These are phyloP conservation scores for Datura wrightii DNA, from an alignment of 257 asterid species.

Conservation along the genomic window DNA sequence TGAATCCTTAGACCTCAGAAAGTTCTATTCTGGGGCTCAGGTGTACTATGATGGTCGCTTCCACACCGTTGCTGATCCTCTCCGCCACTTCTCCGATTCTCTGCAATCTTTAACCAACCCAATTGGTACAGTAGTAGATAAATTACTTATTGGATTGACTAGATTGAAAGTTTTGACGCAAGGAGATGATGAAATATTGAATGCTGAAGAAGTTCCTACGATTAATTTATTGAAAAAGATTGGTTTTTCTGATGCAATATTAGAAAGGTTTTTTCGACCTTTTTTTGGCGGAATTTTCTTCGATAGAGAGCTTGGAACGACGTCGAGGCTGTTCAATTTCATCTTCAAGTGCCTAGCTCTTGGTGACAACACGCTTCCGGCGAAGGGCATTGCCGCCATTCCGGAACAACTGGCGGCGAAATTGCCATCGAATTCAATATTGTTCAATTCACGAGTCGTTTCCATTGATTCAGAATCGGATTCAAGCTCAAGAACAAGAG, in stretches of 20 bases:
- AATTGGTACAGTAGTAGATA: slow-evolving; percentile 70
- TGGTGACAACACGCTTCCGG: slow-evolving; percentile 88
- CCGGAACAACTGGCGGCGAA: slow-evolving; percentile 78
- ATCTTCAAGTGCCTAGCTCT: slow-evolving; percentile 82
- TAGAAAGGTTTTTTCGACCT: slow-evolving; percentile 82
- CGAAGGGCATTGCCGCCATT: slow-evolving; percentile 80
- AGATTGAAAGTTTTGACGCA: slow-evolving; percentile 63
- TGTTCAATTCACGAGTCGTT: slow-evolving; percentile 59
- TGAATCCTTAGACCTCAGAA: slow-evolving; percentile 60
- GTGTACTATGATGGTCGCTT: slow-evolving; percentile 71
- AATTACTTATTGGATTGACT: slow-evolving; percentile 69
- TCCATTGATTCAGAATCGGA: slow-evolving; percentile 47
- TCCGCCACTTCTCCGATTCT: slow-evolving; percentile 74
- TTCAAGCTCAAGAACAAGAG: slow-evolving; percentile 34
- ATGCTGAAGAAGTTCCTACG: slow-evolving; percentile 63
- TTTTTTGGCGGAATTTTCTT: slow-evolving; percentile 92
- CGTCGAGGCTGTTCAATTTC: slow-evolving; percentile 84
- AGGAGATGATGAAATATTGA: slow-evolving; percentile 64
- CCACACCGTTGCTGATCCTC: slow-evolving; percentile 89
- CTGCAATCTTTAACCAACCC: slow-evolving; percentile 66
- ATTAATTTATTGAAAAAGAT: slow-evolving; percentile 55
- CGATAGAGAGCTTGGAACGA: slow-evolving; percentile 81
- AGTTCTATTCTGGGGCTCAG: slow-evolving; percentile 82
- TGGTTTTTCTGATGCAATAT: slow-evolving; percentile 74
- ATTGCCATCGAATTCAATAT: slow-evolving; percentile 52